Evolutionary conservation across 257 asterid species (phyloP).

Genomic region (Jasminum sambac): DNA sequence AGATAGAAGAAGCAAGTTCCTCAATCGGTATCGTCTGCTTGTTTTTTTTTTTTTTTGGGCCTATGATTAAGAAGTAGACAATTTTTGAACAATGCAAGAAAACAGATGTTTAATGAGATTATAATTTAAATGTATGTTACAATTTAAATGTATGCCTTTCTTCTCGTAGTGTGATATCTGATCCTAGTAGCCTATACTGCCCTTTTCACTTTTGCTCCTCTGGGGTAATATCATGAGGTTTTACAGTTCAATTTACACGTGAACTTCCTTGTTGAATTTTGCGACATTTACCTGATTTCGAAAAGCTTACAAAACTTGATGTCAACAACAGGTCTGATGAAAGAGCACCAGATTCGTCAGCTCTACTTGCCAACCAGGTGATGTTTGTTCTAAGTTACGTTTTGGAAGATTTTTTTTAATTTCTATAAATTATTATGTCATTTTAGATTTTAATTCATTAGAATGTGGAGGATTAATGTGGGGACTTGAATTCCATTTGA

Average conservation of each 20-base stretch:
- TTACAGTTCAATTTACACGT: constrained; percentile 16
- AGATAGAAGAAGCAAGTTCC: constrained; percentile 85
- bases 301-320: constrained; percentile 79
- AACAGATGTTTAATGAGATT: background rate
- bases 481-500: background rate
- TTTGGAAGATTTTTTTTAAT: background rate
- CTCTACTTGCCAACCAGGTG: constrained; percentile 76
- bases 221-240: constrained; percentile 1
- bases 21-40: constrained; percentile 58
- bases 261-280: constrained; percentile 4
- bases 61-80: constrained; percentile 15
- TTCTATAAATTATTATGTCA: no score
- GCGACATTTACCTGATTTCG: constrained; percentile 24
- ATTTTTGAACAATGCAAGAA: constrained; percentile 19
- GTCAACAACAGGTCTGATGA: constrained; percentile 75
- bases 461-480: background rate
- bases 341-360: constrained; percentile 90
- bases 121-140: background rate
- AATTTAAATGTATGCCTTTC: background rate
- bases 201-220: no score
- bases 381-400: constrained; percentile 4
- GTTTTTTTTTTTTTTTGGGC: constrained; percentile 1
- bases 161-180: background rate
- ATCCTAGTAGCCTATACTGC: background rate
- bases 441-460: no score